These are phyloP conservation scores for Flaveria ramosissima DNA, from an alignment of 129 eudicot genomes.

Conservation along the genomic window DNA sequence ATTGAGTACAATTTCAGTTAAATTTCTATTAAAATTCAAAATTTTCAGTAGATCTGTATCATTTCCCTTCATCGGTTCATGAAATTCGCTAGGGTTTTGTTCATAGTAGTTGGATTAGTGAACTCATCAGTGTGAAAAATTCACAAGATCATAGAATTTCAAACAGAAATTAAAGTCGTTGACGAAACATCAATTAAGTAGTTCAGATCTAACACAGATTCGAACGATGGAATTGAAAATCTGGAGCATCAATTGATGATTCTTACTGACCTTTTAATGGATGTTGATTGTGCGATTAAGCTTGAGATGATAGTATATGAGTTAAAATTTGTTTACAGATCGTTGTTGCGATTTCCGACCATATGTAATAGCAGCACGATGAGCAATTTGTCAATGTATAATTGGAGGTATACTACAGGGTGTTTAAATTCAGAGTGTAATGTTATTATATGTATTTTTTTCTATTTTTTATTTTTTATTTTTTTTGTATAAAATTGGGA, in stretches of 20 bases:
- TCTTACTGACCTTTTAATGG: slow-evolving; percentile 10
- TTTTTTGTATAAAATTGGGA: too few species aligned
- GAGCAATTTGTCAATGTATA: not conserved
- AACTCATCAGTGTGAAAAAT: not conserved
- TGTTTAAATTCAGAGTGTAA: not conserved
- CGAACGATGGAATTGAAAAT: slow-evolving; percentile 5
- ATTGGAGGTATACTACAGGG: not conserved
- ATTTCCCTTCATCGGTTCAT: not conserved
- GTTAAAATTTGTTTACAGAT: not conserved
- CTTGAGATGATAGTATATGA: not conserved
- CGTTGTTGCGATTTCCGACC: not conserved
- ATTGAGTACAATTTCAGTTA: not conserved
- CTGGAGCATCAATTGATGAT: not conserved
- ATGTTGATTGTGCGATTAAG: slow-evolving; percentile 11
- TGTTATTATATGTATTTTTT: too few species aligned
- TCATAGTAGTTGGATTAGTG: slow-evolving; percentile 5
- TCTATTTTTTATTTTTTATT: too few species aligned
- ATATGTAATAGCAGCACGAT: not conserved
- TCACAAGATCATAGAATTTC: not conserved
- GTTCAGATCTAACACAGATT: slow-evolving; percentile 17
- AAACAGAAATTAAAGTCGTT: not conserved
- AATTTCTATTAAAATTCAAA: not conserved
- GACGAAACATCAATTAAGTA: not conserved
- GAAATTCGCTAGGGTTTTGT: not conserved
- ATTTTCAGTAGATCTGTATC: not conserved